Evolutionary conservation across 352 stramenopile species (phyloP), one percentile per base, ranked within the genome.

Genomic region (Halophytophthora batemanensis): DNA sequence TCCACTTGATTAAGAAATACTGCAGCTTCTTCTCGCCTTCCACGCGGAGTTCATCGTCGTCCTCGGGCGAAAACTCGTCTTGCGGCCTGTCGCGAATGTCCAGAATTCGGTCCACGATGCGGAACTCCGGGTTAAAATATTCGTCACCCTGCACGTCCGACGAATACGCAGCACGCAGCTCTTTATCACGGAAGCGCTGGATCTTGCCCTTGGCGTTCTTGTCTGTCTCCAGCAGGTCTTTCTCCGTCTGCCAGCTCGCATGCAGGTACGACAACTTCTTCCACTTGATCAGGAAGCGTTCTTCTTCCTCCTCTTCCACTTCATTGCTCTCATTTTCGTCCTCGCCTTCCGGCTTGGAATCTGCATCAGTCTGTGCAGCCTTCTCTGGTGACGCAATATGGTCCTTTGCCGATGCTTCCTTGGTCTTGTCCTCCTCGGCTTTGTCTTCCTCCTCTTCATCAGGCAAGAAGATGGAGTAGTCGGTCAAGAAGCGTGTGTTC

Each of bases 1-100:
- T 97, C 98, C 98, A 99, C 69, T 99, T 99, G 31, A 99, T 88
- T 8, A 99, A 75, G 59, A 98, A 99, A 64, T 98, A 98, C 50
- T 87, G 88, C 47, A 76, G 62, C 31, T 82, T 66, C 6, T 51
- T 59, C 18, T 77, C 69, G n/a, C 71, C 67, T 18, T 46, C 37
- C 5, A n/a, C 28, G 4, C 4, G 25, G 25, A 31, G 25, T 41
- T 37, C 28, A 13, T 37, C 11, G 11, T 76, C 62, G 46, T 87
- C 70, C 28, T 76, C 65, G 3, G 74, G 64, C 18, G 54, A 63
- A 64, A 90, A 88, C 17, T 82, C 76, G 64, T 94, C 78, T 3
- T 74, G 78, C 3, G 78, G 80, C 28, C 62, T 77, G 52, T 94
- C 78, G 18, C 87, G 74, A 48, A 95, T 90, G 21, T 87, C 86